These are phyloP conservation scores for Coemansia sp. DNA, from an alignment of 192 early-diverging fungal species.

Conservation along the genomic window DNA sequence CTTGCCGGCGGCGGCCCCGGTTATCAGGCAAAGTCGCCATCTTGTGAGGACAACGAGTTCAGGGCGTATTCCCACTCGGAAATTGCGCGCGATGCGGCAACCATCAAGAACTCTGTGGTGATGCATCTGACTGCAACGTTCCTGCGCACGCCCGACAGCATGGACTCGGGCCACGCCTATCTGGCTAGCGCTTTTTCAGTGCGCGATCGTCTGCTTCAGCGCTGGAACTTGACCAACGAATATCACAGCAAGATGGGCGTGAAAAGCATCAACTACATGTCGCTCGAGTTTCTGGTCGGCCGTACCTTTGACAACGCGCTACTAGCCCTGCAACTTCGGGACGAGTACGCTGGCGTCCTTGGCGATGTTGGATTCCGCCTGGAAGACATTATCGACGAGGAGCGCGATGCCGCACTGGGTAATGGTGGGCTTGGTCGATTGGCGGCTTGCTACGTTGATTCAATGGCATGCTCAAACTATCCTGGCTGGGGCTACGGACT, in stretches of 20 bases:
- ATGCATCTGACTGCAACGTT: constrained; percentile 89
- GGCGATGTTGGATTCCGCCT: constrained; percentile 84
- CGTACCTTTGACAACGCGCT: constrained; percentile 97
- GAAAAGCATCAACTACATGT: constrained; percentile 97
- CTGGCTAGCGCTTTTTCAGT: constrained; percentile 89
- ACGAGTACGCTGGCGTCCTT: constrained; percentile 66
- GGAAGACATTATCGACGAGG: constrained; percentile 91
- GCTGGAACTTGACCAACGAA: constrained; percentile 95
- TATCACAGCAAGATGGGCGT: constrained; percentile 68
- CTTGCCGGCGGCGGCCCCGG: constrained; percentile 44
- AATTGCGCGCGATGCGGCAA: constrained; percentile 60
- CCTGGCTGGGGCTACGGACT: constrained; percentile 98
- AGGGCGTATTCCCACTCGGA: constrained; percentile 51
- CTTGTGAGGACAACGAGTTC: constrained; percentile 46
- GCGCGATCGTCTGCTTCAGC: constrained; percentile 88
- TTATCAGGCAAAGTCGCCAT: constrained; percentile 47
- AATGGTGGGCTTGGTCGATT: constrained; percentile 97
- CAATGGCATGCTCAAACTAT: constrained; percentile 88
- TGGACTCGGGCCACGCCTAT: constrained; percentile 92
- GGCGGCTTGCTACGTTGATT: constrained; percentile 98
- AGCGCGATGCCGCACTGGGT: constrained; percentile 93
- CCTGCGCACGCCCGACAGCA: constrained; percentile 82
- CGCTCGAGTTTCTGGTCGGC: constrained; percentile 95
- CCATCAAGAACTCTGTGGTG: constrained; percentile 84
- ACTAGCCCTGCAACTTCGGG: constrained; percentile 80